Conservation (phyloP, 75 land plant genomes). For the Cunninghamia lanceolata region DNA sequence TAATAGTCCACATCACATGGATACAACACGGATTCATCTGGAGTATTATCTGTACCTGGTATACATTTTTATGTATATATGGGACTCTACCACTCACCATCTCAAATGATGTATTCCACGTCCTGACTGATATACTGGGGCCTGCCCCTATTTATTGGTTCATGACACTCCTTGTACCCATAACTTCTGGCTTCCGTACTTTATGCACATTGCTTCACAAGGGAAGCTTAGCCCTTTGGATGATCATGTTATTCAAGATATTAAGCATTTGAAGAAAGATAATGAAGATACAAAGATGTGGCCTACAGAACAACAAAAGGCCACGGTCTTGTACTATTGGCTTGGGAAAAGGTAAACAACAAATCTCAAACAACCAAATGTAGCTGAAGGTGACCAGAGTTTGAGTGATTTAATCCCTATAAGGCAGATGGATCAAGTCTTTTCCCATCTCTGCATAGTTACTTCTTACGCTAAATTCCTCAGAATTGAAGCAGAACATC, state of each 20-base stretch:
- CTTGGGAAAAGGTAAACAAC: no score
- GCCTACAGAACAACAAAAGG: conserved; percentile 64
- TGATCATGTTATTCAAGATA: conserved; percentile 86
- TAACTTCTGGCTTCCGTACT: conserved; percentile 63
- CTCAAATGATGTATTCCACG: no score
- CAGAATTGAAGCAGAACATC: neutral
- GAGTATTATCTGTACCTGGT: conserved; percentile 76
- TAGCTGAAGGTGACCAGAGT: no score
- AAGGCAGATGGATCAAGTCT: neutral
- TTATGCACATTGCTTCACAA: conserved; percentile 49
- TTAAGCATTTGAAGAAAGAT: conserved; percentile 70
- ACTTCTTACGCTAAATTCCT: neutral
- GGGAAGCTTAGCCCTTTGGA: conserved; percentile 67
- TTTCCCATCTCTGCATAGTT: neutral
- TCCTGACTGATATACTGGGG: conserved; percentile 56
- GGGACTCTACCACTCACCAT: conserved; percentile 43
- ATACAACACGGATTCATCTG: conserved; percentile 80
- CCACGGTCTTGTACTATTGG: no score
- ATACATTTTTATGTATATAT: conserved; percentile 68
- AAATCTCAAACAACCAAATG: no score
- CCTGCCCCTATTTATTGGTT: conserved; percentile 74
- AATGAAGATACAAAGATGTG: conserved; percentile 78
- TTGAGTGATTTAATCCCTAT: no score
- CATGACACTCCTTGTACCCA: conserved; percentile 46
- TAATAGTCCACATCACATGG: conserved; percentile 83